These are phyloP conservation scores for Primulina huaijiensis DNA, from an alignment of 257 asterid species.

Conservation along the genomic window DNA sequence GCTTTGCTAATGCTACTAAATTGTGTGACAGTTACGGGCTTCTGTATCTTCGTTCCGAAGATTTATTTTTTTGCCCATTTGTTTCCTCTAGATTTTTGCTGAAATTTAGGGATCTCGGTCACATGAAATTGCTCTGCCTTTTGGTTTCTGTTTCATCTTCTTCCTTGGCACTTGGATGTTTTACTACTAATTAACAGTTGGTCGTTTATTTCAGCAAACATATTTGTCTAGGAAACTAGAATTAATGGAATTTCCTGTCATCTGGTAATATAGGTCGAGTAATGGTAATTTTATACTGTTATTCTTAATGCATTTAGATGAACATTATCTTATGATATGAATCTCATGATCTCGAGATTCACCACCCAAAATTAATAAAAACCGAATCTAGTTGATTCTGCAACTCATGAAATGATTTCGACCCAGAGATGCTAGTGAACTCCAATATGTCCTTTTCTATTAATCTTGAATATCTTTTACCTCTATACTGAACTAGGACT, in stretches of 20 bases:
- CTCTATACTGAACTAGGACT: neutral
- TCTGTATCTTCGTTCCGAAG: neutral
- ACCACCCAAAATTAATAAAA: neutral
- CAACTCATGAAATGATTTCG: no score
- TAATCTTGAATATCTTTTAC: neutral
- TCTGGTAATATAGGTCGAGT: neutral
- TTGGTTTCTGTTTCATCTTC: neutral
- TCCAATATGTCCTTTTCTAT: neutral
- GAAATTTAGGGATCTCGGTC: neutral
- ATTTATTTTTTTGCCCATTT: neutral
- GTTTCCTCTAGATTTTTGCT: no score
- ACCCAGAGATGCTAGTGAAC: no score
- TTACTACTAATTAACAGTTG: neutral
- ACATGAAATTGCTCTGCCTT: neutral
- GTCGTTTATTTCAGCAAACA: no score
- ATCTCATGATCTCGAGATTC: neutral
- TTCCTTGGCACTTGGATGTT: neutral
- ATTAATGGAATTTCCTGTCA: neutral
- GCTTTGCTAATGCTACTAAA: slow-evolving; percentile 13
- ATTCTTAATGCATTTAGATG: neutral
- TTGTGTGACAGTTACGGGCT: neutral
- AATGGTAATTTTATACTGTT: neutral
- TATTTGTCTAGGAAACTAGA: neutral
- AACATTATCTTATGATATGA: neutral
- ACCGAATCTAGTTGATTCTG: neutral